Percentiles rank a stretch among this genome's conserved stretches.
phyloP scores from a whole-genome alignment of 176 grass and related monocot species.

The Triticum turgidum region DNA sequence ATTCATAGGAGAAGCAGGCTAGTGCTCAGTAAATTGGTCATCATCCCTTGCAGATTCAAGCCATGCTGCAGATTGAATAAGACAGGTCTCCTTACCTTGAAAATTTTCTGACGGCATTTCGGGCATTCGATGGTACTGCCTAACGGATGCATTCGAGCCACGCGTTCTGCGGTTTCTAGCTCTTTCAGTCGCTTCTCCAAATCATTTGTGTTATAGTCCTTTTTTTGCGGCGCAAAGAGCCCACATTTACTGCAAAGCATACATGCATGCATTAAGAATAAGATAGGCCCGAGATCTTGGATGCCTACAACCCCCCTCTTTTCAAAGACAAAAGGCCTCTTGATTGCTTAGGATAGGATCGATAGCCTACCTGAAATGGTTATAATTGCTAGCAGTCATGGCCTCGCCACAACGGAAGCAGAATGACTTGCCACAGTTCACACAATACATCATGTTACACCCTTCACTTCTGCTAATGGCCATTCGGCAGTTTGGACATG shows the following conservation, averaged over 20 bases:
- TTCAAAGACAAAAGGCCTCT: background rate
- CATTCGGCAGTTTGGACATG: background rate
- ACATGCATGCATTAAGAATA: background rate
- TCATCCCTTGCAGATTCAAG: background rate
- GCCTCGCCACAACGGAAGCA: constrained; percentile 54
- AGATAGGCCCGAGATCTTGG: background rate
- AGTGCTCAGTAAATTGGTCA: background rate
- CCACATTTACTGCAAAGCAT: background rate
- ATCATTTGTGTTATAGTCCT: background rate
- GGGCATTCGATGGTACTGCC: constrained; percentile 8
- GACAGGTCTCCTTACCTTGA: constrained; percentile 10
- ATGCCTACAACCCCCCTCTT: background rate
- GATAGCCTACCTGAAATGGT: constrained; percentile 36
- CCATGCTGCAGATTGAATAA: background rate
- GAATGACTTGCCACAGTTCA: constrained; percentile 49
- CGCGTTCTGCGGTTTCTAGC: background rate
- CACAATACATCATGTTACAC: constrained; percentile 42
- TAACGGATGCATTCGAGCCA: background rate
- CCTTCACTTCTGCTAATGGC: background rate
- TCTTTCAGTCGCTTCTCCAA: background rate
- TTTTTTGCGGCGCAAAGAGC: background rate
- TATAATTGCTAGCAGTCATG: constrained; percentile 24
- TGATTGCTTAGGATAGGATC: background rate
- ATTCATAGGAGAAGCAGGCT: background rate
- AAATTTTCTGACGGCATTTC: constrained; percentile 26